Percentiles rank a stretch among this genome's conserved stretches.
These are phyloP conservation scores for Kernera saxatilis DNA, from an alignment of 345 rosid genomes.

Conservation along the genomic window DNA sequence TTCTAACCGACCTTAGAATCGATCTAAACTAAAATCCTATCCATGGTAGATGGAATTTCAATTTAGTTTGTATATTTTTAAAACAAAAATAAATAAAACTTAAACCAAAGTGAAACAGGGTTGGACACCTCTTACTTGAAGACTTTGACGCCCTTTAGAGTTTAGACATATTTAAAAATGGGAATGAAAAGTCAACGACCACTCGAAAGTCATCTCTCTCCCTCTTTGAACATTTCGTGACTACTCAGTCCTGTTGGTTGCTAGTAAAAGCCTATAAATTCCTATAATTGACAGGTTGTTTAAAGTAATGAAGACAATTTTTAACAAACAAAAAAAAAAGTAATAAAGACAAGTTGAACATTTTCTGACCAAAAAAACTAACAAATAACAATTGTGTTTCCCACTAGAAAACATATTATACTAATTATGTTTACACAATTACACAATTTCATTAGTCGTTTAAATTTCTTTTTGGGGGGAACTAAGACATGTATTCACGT, in stretches of 20 bases:
- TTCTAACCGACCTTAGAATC: too few relatives aligned
- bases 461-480: not conserved
- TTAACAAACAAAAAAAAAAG: too few relatives aligned
- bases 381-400: not conserved
- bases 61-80: not conserved
- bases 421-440: not conserved
- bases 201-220: not conserved
- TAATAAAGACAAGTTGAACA: constrained; percentile 4
- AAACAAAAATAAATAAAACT: not conserved
- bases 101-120: not conserved
- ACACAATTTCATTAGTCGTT: not conserved
- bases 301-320: not conserved
- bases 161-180: not conserved
- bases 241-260: not conserved
- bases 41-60: not conserved
- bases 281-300: not conserved
- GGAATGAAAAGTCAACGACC: not conserved
- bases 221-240: not conserved
- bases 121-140: not conserved
- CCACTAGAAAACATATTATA: not conserved
- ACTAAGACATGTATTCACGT: constrained; percentile 4
- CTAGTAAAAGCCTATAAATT: not conserved
- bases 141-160: not conserved
- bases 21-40: not conserved
- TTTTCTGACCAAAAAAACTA: not conserved